Evolutionary conservation across 2,329 filamentous ascomycete genomes (phyloP), one percentile per base, ranked within the genome.

Genomic region (Alternaria arborescens): DNA sequence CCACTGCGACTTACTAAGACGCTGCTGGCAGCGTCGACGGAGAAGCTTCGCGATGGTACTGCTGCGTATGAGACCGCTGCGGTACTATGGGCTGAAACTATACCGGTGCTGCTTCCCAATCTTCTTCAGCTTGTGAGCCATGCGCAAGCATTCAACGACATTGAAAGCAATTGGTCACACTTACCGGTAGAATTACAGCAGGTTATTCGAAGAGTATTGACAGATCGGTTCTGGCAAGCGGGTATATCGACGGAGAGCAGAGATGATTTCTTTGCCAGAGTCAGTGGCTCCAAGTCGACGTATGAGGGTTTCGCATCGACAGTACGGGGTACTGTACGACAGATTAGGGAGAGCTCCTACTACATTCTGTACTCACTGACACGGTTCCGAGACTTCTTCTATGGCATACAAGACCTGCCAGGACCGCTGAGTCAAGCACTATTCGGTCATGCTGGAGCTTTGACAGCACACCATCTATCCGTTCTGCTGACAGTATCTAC

Each of bases 211-310:
- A 87, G 92, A 22, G 93, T 98, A 20, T 82, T 99, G 22, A 97
- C 93, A 14, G 95, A 99, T 78, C 87, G 95, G 24, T 99, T 99
- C 77, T 99, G 95, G 95, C 95, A 99, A 82, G 93, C 94, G 7
- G 95, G 95, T 10, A 99, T 99, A 52, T 98, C 95, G 0, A 91
- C 90, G 63, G 95, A 97, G 26, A 98, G 92, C 70, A 93, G 95
- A 76, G 95, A 98, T 64, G 94, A 98, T 60, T 99, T 99, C 76
- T 98, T 97, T 78, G 91, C 93, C 32, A 88, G 92, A 41, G 94
- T 99, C 2, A 88, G 93, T 57, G 91, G 93, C 32, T 97, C 95
- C 57, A 97, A 93, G 78, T 87, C 86, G 41, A 97, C 93, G 0
- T 87, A 97, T 58, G 95, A 99, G 79, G 95, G 95, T 0, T 91